phyloP scores from a whole-genome alignment of 1,284 basidiomycete genomes.

The Sanghuangporus sanghuang region DNA sequence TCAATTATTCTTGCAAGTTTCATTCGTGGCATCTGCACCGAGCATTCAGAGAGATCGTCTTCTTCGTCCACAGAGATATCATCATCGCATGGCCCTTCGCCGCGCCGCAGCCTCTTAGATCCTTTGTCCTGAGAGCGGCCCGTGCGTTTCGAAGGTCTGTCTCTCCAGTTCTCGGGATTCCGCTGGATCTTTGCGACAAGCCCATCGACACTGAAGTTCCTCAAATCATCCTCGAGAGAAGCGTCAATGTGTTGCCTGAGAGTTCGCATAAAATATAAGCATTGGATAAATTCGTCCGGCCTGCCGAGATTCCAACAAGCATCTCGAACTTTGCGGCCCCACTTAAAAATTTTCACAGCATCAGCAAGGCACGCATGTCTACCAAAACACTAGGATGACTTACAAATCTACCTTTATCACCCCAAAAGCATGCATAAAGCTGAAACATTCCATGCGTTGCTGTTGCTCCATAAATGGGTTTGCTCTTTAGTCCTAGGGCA shows the following conservation, averaged over 20 bases:
- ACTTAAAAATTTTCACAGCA: background rate
- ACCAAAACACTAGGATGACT: background rate
- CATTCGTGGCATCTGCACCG: background rate
- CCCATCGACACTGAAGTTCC: background rate
- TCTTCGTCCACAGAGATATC: background rate
- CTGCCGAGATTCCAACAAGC: background rate
- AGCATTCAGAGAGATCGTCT: background rate
- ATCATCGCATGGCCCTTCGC: background rate
- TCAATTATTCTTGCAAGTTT: background rate
- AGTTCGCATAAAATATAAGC: background rate
- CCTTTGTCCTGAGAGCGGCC: background rate
- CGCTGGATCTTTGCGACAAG: background rate
- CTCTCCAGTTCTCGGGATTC: background rate
- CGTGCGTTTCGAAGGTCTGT: background rate
- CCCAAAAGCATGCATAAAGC: background rate
- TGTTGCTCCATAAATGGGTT: background rate
- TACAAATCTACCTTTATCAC: background rate
- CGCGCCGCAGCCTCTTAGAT: background rate
- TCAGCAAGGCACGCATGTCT: background rate
- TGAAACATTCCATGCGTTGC: background rate
- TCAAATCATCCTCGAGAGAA: background rate
- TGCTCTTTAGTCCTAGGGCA: background rate
- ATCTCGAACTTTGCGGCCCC: background rate
- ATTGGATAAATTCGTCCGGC: background rate
- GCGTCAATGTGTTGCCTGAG: background rate